Percentiles rank a stretch among this genome's conserved stretches.
Evolutionary conservation across 2,329 filamentous ascomycete genomes (phyloP).

Genomic region (Chaetomiaceae sp.): DNA sequence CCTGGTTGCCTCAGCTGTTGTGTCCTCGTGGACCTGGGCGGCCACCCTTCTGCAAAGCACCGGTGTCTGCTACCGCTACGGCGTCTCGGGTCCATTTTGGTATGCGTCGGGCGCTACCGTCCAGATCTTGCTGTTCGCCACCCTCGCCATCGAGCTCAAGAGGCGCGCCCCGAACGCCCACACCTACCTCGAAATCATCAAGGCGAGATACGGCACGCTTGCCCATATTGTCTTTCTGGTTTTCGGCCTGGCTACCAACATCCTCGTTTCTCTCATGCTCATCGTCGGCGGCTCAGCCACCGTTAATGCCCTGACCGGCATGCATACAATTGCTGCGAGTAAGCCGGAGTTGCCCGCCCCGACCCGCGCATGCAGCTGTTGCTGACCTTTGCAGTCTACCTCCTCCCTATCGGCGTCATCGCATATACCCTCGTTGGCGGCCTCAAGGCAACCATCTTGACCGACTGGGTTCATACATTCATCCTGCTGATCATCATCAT

Average conservation of each 20-base stretch:
- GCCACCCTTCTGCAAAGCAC: conserved; percentile 75
- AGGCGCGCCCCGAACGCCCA: conserved; percentile 82
- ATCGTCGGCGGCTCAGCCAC: conserved; percentile 79
- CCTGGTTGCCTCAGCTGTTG: conserved; percentile 81
- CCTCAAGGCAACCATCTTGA: conserved; percentile 82
- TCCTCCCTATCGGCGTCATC: conserved; percentile 74
- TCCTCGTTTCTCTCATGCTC: conserved; percentile 83
- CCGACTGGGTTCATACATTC: conserved; percentile 83
- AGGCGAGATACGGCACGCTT: conserved; percentile 65
- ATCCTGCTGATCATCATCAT: conserved; percentile 79
- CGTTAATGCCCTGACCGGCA: conserved; percentile 62
- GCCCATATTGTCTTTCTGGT: conserved; percentile 75
- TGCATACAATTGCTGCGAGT: conserved; percentile 70
- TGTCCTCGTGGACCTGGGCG: conserved; percentile 90
- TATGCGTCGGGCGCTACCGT: conserved; percentile 69
- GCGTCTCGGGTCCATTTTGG: conserved; percentile 55
- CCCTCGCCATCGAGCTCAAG: conserved; percentile 85
- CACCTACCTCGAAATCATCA: conserved; percentile 75
- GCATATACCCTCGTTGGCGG: conserved; percentile 72
- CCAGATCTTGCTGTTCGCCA: conserved; percentile 84
- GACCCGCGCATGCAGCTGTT: too few relatives aligned
- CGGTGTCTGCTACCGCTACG: conserved; percentile 77
- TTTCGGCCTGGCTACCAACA: conserved; percentile 78
- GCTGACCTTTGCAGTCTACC: conserved; percentile 44
- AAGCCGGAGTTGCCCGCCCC: not conserved